A percentile compares a stretch with the other conserved stretches of the same genome.
Conservation (phyloP, 1,139 yeast species). For the Saccharomyces hybrid region DNA sequence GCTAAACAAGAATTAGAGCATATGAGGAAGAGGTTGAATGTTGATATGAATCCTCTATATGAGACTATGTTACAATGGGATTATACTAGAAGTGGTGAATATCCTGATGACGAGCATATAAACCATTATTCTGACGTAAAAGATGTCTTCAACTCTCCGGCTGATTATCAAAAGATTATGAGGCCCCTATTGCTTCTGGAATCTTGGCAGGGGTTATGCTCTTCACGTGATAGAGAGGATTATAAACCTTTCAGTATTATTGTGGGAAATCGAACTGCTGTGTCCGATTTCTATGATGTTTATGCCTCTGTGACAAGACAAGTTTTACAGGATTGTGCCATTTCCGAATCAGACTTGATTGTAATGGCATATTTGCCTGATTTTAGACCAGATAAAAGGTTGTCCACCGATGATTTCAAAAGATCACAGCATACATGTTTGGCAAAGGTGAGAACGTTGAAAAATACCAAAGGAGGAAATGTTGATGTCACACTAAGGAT, state of each 20-base stretch:
- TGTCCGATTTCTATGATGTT: constrained; percentile 83
- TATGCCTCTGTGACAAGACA: constrained; percentile 63
- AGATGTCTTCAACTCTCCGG: constrained; percentile 44
- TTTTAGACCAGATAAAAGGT: constrained; percentile 13
- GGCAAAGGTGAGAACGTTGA: constrained; percentile 71
- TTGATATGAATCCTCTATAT: constrained; percentile 72
- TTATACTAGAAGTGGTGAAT: constrained; percentile 48
- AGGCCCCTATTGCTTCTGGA: constrained; percentile 81
- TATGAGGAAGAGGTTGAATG: constrained; percentile 73
- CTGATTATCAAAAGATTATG: constrained; percentile 60
- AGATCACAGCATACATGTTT: constrained; percentile 42
- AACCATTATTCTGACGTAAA: constrained; percentile 37
- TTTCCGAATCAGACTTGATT: constrained; percentile 72
- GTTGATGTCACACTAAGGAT: constrained; percentile 73
- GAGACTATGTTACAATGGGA: constrained; percentile 69
- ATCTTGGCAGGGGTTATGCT: constrained; percentile 86
- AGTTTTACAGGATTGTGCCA: constrained; percentile 44
- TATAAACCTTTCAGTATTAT: constrained; percentile 60
- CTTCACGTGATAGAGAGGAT: constrained; percentile 58
- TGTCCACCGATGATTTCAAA: constrained; percentile 27
- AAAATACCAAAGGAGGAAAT: constrained; percentile 53
- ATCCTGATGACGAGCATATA: constrained; percentile 44
- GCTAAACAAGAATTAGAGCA: constrained; percentile 64
- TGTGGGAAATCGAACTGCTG: constrained; percentile 73
- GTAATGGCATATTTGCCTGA: constrained; percentile 50